Base-by-base conservation (phyloP, 495 filamentous ascomycete genomes). In the Hypoxylon fuscum region DNA sequence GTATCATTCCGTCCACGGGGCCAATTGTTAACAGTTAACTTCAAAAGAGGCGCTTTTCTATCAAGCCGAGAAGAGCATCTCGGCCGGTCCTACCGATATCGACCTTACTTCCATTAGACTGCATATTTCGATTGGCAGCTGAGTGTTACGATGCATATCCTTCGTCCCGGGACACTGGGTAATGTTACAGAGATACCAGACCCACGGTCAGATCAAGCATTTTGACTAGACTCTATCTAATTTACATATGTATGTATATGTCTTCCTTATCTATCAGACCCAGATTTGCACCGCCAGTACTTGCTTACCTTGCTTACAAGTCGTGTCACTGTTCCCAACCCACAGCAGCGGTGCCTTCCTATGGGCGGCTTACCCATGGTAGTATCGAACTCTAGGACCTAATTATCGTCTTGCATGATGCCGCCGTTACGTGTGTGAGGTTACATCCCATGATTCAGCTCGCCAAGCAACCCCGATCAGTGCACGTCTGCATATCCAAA, bases 101-200 rank as follows among this genome's bases (percentile, higher is more conserved):
- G 52, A n/a, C n/a, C n/a, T n/a, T n/a, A n/a, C n/a, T n/a, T n/a
- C n/a, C n/a, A n/a, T n/a, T 43, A 32, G 40, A 11, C 21, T 44
- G 2, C 37, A 40, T 34, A n/a, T 37, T 43, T 48, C 42, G 22
- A 50, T 62, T 61, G 35, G 43, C 32, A 43, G 15, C 38, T 51
- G 41, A 42, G n/a, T 56, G 48, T 21, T 50, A 64, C 61, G 43
- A 59, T 64, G 47, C 55, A 53, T 59, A 38, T 50, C 48, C 37
- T 40, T 18, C 37, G 49, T 44, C 43, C 55, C 61, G 40, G 41
- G 5, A 3, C 43, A 55, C 31, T 50, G 61, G 49, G 61, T 59
- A 50, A 55, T 64, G 61, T 64, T 64, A 59, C 61, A 55, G 50
- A 43, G 54, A 59, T 59, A 50, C 48, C 48, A 44, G 20, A 15